Conservation (phyloP, 2,329 filamentous ascomycete genomes). For the Keithomyces neogunnii region DNA sequence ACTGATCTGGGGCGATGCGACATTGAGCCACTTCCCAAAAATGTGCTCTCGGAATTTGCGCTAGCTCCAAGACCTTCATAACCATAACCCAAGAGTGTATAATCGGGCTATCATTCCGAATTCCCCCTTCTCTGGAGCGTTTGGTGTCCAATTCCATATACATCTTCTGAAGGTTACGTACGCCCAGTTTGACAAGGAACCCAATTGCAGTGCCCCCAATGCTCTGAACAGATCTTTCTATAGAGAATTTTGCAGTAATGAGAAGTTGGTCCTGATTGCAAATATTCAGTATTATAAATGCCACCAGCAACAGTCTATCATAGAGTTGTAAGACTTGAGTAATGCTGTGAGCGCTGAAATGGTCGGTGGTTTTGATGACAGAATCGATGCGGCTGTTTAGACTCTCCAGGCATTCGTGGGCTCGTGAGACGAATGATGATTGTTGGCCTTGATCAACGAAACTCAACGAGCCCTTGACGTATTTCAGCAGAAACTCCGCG, state of each 20-base stretch:
- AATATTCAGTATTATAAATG: slow-evolving; percentile 31
- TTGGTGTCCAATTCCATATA: slow-evolving; percentile 41
- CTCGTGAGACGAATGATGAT: slow-evolving; percentile 34
- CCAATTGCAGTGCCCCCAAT: slow-evolving; percentile 29
- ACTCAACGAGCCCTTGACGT: slow-evolving; percentile 34
- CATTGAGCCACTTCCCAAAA: slow-evolving; percentile 54
- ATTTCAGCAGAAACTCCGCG: slow-evolving; percentile 39
- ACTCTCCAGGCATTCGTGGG: slow-evolving; percentile 31
- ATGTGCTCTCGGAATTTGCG: slow-evolving; percentile 39
- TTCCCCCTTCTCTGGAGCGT: slow-evolving; percentile 40
- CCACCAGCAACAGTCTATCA: slow-evolving; percentile 22
- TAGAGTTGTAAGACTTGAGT: slow-evolving; percentile 17
- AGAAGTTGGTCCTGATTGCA: slow-evolving; percentile 27
- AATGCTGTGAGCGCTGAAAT: slow-evolving; percentile 1
- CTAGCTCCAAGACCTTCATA: slow-evolving; percentile 43
- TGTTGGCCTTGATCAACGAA: slow-evolving; percentile 25
- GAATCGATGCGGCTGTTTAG: slow-evolving; percentile 27
- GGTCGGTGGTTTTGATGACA: slow-evolving; percentile 7
- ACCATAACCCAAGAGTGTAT: slow-evolving; percentile 51
- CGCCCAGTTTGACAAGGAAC: slow-evolving; percentile 32
- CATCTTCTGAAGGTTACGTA: slow-evolving; percentile 32
- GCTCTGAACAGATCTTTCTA: slow-evolving; percentile 41
- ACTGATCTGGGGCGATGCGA: slow-evolving; percentile 27
- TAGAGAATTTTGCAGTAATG: slow-evolving; percentile 28
- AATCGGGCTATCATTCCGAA: slow-evolving; percentile 35